Evolutionary conservation across 2,329 filamentous ascomycete species (phyloP).

Genomic region (Metarhizium rileyi): DNA sequence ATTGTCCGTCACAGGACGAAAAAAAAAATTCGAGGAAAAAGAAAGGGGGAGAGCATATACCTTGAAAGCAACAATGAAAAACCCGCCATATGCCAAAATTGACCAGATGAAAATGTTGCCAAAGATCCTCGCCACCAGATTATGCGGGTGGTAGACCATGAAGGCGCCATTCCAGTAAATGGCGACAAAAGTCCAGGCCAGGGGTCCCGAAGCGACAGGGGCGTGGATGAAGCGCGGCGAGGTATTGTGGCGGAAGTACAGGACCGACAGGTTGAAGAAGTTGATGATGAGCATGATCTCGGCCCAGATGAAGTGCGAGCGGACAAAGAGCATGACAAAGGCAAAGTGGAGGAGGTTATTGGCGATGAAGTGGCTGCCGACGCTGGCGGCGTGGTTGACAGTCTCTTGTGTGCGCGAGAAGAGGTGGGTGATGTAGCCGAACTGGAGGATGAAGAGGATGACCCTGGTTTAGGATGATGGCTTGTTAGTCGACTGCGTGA

Average conservation of each 20-base stretch:
- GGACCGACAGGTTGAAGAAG: constrained; percentile 66
- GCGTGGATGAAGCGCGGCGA: constrained; percentile 68
- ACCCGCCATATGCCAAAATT: constrained; percentile 63
- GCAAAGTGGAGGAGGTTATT: constrained; percentile 77
- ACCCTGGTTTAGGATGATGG: constrained; percentile 39
- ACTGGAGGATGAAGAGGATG: constrained; percentile 63
- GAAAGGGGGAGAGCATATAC: constrained; percentile 28
- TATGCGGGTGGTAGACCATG: constrained; percentile 59
- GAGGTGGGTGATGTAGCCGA: constrained; percentile 66
- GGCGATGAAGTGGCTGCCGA: constrained; percentile 75
- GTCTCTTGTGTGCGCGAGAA: constrained; percentile 56
- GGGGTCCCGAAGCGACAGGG: constrained; percentile 63
- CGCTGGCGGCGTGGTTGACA: constrained; percentile 61
- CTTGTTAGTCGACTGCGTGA: background rate
- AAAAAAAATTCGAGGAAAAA: background rate
- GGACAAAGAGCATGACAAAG: constrained; percentile 77
- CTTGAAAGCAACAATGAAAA: constrained; percentile 67
- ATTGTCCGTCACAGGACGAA: background rate
- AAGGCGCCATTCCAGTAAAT: constrained; percentile 86
- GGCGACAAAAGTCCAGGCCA: constrained; percentile 77
- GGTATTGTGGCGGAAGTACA: constrained; percentile 72
- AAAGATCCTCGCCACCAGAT: constrained; percentile 62
- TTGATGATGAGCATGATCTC: constrained; percentile 71
- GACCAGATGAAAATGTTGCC: constrained; percentile 87
- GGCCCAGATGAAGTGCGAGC: constrained; percentile 63